Evolutionary conservation across 2,329 filamentous ascomycete genomes (phyloP).

Genomic region (Blumeriella jaapii): DNA sequence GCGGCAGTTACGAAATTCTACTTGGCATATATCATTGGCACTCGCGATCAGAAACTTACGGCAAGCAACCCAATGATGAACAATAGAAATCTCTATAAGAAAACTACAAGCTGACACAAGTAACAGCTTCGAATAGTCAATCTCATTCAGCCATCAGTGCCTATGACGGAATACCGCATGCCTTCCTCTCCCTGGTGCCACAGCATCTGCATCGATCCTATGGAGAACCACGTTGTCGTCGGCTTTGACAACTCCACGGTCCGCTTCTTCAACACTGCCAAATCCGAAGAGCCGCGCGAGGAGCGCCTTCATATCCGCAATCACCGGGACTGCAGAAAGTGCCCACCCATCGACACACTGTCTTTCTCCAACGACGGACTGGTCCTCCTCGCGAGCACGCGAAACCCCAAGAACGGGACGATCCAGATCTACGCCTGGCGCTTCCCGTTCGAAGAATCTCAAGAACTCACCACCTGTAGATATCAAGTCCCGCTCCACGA

Average conservation of each 20-base stretch:
- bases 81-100: no score
- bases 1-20: slow-evolving; percentile 29
- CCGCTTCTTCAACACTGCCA: slow-evolving; percentile 31
- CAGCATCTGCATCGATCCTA: slow-evolving; percentile 30
- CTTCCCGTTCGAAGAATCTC: slow-evolving; percentile 29
- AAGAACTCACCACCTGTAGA: slow-evolving; percentile 29
- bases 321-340: slow-evolving; percentile 28
- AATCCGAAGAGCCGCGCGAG: slow-evolving; percentile 28
- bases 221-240: slow-evolving; percentile 31
- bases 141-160: slow-evolving; percentile 25
- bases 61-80: slow-evolving; percentile 19
- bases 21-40: slow-evolving; percentile 31
- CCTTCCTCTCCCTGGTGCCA: slow-evolving; percentile 30
- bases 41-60: slow-evolving; percentile 31
- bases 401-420: slow-evolving; percentile 27
- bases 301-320: slow-evolving; percentile 28
- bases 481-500: slow-evolving; percentile 32
- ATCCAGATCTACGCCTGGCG: slow-evolving; percentile 31
- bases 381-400: slow-evolving; percentile 30
- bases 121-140: slow-evolving; percentile 30
- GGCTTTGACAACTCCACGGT: slow-evolving; percentile 32
- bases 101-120: not conserved
- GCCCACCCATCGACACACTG: slow-evolving; percentile 31
- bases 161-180: slow-evolving; percentile 31
- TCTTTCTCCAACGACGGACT: slow-evolving; percentile 32